These are phyloP conservation scores for Mangifera indica DNA, from an alignment of 345 rosid species.

Conservation along the genomic window DNA sequence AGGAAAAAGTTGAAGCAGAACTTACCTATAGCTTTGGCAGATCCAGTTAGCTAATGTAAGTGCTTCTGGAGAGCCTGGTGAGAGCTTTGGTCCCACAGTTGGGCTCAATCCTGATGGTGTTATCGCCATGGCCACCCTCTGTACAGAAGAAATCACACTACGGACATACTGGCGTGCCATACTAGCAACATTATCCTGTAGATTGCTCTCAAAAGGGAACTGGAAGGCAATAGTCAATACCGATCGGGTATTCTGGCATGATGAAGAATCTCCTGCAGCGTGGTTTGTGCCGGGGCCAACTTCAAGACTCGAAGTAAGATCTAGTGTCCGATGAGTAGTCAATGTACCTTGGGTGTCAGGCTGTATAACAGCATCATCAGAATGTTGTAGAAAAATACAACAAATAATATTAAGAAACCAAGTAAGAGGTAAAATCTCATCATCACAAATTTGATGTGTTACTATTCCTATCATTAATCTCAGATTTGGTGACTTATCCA, in stretches of 20 bases:
- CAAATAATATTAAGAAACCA: background rate
- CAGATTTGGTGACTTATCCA: no score
- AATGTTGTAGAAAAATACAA: background rate
- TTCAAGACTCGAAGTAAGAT: conserved; percentile 93
- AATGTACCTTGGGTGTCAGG: conserved; percentile 56
- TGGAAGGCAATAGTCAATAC: conserved; percentile 98
- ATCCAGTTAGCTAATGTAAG: conserved; percentile 89
- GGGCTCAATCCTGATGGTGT: conserved; percentile 82
- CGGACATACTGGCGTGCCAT: conserved; percentile 95
- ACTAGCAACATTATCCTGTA: conserved; percentile 87
- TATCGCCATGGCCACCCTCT: conserved; percentile 94
- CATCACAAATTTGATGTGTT: no score
- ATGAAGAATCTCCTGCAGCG: conserved; percentile 49
- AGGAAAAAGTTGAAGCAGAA: conserved; percentile 1
- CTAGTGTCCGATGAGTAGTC: conserved; percentile 67
- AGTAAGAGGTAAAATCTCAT: background rate
- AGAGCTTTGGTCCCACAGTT: conserved; percentile 60
- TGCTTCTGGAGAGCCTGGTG: conserved; percentile 94
- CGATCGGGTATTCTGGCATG: conserved; percentile 55
- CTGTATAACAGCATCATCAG: conserved; percentile 36
- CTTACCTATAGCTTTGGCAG: conserved; percentile 76
- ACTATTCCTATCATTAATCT: no score
- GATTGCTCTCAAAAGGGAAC: conserved; percentile 83
- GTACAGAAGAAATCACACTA: conserved; percentile 88
- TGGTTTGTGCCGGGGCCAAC: conserved; percentile 63